Base-by-base conservation (phyloP, 352 stramenopile genomes). In the Phytophthora macrochlamydospora region DNA sequence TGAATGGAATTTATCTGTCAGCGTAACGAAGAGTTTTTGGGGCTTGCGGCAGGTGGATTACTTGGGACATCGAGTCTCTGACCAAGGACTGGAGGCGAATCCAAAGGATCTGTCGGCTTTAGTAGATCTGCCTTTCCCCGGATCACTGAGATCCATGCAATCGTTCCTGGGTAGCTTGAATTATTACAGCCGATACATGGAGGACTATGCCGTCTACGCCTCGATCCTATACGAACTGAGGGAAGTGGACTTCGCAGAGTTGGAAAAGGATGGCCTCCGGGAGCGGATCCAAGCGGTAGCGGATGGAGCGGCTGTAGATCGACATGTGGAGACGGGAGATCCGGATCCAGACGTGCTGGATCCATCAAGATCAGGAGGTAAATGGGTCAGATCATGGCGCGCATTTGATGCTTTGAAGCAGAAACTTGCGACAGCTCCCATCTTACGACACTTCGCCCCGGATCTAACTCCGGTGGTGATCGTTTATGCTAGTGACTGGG, bases 181-280 rank as follows among this genome's bases (percentile, higher is more conserved):
- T 38, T 70, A 74, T 43, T 69, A 65, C 48, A 32, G 45, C 37
- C 24, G 48, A 2, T 65, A 69, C 55, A 40, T 69, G 8, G 65
- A 48, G 2, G 56, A 74, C 30, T 74, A 62, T 24, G 60, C 66
- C 1, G 29, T 69, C 0, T 74, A 74, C 33, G 66, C 66, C 8
- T 14, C 60, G 0, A 4, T 14, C 12, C 13, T 69, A 40, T 64
- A 74, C 30, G 44, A 45, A 11, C 40, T 64, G n/a, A 51, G 9
- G 0, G 54, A 60, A 18, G 4, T n/a, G 0, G 49, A 65, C 13
- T 58, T 69, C 32, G 28, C 37, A 0, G 54, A 55, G 4, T 6
- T 14, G 30, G 18, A 7, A 24, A 7, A 6, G 12, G 40, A 5
- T n/a, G n/a, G n/a, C n/a, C 29, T 9, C 13, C 38, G 53, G 8